Conservation (phyloP, 176 grass and related monocot genomes). For the Triticum dicoccoides region DNA sequence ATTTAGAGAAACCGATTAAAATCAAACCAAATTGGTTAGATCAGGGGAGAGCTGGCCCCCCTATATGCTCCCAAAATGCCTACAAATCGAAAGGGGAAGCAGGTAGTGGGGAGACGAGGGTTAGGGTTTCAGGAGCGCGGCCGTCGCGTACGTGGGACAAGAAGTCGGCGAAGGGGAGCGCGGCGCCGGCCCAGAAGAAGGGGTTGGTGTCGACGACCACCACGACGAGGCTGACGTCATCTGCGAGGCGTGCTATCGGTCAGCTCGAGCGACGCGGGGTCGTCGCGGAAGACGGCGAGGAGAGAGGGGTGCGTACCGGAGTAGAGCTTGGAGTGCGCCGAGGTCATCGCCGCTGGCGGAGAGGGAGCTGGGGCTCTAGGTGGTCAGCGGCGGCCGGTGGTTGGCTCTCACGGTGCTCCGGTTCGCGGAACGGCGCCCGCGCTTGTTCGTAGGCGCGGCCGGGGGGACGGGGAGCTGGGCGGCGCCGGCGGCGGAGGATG, state of each 20-base stretch:
- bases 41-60: neutral
- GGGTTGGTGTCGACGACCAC: slow-evolving; percentile 86
- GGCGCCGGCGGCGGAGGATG: neutral
- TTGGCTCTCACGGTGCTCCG: neutral
- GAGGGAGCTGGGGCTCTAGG: neutral
- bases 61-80: neutral
- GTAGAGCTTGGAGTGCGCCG: slow-evolving; percentile 65
- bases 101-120: neutral
- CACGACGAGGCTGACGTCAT: slow-evolving; percentile 80
- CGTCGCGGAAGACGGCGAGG: neutral
- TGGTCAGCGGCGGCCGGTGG: neutral
- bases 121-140: neutral
- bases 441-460: neutral
- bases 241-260: slow-evolving; percentile 25
- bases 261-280: neutral
- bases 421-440: neutral
- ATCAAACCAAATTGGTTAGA: neutral
- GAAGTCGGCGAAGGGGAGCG: slow-evolving; percentile 74
- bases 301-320: slow-evolving; percentile 42
- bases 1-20: too few relatives aligned
- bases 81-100: neutral
- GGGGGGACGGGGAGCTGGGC: neutral
- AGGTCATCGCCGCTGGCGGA: slow-evolving; percentile 26
- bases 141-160: slow-evolving; percentile 50
- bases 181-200: slow-evolving; percentile 72